Evolutionary conservation across 495 filamentous ascomycete species (phyloP).

Genomic region (Aspergillus incahuasiensis): DNA sequence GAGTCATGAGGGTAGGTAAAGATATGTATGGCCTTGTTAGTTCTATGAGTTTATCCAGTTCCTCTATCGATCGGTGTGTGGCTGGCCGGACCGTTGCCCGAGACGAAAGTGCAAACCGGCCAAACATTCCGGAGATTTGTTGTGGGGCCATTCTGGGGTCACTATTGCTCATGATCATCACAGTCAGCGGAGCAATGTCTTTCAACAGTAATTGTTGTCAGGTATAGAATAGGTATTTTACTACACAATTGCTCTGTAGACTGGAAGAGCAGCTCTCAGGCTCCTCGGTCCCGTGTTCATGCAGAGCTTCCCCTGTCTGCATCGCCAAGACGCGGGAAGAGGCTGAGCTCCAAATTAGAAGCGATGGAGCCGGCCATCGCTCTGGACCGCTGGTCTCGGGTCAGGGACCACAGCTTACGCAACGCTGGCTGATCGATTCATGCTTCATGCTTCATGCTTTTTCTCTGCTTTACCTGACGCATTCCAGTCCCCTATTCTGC

Average conservation of each 20-base stretch:
- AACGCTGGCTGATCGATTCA: conserved; percentile 15
- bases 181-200: too few relatives aligned
- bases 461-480: neutral
- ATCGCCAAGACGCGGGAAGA: conserved; percentile 15
- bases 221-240: too few relatives aligned
- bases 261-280: too few relatives aligned
- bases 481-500: conserved; percentile 2
- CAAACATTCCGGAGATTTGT: neutral
- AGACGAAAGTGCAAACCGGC: conserved; percentile 3
- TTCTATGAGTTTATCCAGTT: neutral
- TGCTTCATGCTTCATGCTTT: conserved; percentile 1
- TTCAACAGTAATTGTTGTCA: too few relatives aligned
- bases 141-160: neutral
- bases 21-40: too few relatives aligned
- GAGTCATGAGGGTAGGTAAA: too few relatives aligned
- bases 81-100: neutral
- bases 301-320: neutral
- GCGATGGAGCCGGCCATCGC: neutral
- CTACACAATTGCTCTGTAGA: too few relatives aligned
- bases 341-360: conserved; percentile 21
- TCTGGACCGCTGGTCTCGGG: conserved; percentile 3
- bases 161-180: neutral
- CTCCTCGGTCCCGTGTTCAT: too few relatives aligned
- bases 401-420: conserved; percentile 23
- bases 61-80: neutral